Evolutionary conservation across 371 early-diverging fungal species (phyloP).

Genomic region (Parasitella parasitica): DNA sequence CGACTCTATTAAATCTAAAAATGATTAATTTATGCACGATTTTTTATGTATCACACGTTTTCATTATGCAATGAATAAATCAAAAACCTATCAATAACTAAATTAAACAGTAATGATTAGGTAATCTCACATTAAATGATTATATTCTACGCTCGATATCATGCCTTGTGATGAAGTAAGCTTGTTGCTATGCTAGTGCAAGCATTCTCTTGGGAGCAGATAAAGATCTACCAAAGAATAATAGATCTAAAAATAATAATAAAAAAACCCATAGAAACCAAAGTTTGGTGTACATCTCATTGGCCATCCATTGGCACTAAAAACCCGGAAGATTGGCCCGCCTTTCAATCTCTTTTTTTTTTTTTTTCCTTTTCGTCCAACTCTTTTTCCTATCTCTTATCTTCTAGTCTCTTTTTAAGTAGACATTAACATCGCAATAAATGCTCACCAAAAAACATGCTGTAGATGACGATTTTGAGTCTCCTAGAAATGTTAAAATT

Average conservation of each 20-base stretch:
- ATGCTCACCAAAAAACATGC: constrained; percentile 8
- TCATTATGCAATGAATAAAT: background rate
- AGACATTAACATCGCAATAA: background rate
- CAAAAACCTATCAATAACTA: background rate
- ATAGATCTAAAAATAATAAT: background rate
- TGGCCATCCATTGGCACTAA: background rate
- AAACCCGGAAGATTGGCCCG: background rate
- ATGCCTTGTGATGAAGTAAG: background rate
- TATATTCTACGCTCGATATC: too few relatives aligned
- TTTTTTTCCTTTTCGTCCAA: background rate
- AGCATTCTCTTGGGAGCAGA: background rate
- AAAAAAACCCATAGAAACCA: background rate
- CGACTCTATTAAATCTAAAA: too few relatives aligned
- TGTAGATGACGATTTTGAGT: constrained; percentile 21
- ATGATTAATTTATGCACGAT: background rate
- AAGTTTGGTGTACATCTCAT: background rate
- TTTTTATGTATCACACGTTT: background rate
- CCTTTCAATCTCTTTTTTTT: background rate
- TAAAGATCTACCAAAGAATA: background rate
- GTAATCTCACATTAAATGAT: too few relatives aligned
- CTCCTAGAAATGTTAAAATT: constrained; percentile 24
- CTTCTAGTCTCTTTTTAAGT: too few relatives aligned
- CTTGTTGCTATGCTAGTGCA: background rate
- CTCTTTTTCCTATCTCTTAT: background rate
- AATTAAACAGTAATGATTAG: background rate